Evolutionary conservation across 1,284 basidiomycete species (phyloP).

Genomic region (Pseudozyma hubeiensis): DNA sequence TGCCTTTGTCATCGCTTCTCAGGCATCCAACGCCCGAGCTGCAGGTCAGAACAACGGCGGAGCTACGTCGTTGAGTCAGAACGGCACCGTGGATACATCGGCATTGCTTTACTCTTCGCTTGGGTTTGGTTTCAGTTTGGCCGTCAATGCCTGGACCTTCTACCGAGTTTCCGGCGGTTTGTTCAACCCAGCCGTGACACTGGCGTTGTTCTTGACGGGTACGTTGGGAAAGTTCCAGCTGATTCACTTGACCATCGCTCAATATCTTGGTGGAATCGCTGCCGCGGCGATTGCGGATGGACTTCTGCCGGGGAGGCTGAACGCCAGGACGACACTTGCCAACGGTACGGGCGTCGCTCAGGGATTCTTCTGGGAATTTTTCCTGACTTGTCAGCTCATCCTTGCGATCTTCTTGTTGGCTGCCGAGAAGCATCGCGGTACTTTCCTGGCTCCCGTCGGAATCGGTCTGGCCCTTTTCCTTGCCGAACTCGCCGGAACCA

Average conservation of each 20-base stretch:
- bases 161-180: conserved; percentile 54
- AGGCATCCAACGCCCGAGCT: conserved; percentile 34
- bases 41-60: conserved; percentile 26
- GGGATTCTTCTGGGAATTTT: conserved; percentile 70
- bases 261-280: conserved; percentile 71
- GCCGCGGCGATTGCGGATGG: conserved; percentile 70
- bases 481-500: conserved; percentile 51
- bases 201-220: conserved; percentile 71
- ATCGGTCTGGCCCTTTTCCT: conserved; percentile 59
- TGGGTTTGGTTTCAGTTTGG: conserved; percentile 71
- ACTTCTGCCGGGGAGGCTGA: conserved; percentile 69
- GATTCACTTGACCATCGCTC: conserved; percentile 69
- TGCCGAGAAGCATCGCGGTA: conserved; percentile 71
- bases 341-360: conserved; percentile 57
- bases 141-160: conserved; percentile 52
- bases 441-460: conserved; percentile 57
- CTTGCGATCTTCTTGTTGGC: conserved; percentile 70
- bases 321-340: conserved; percentile 69
- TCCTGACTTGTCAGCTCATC: conserved; percentile 70
- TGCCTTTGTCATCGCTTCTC: conserved; percentile 55
- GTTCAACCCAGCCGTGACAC: conserved; percentile 71
- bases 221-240: conserved; percentile 70
- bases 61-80: conserved; percentile 32
- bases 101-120: conserved; percentile 70
- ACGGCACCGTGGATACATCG: conserved; percentile 47